A percentile compares a stretch with the other conserved stretches of the same genome.
phyloP scores from a whole-genome alignment of 2,329 filamentous ascomycete genomes.

The Colletotrichum theobromicola region DNA sequence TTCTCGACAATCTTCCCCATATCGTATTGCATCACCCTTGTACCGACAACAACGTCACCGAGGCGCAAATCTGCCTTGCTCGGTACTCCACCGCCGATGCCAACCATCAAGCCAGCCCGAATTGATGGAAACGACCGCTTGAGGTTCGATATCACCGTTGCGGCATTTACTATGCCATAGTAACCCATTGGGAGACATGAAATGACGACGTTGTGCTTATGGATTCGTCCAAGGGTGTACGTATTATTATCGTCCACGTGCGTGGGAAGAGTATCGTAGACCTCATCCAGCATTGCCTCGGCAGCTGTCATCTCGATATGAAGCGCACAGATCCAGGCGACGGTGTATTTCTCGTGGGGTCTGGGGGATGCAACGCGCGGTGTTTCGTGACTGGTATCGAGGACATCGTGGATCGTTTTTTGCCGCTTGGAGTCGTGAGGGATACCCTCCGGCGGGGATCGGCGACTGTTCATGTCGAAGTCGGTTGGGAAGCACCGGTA shows the following conservation, averaged over 20 bases:
- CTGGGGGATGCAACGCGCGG: not conserved
- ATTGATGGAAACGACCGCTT: slow-evolving; percentile 15
- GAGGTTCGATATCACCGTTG: slow-evolving; percentile 13
- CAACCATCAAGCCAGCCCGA: slow-evolving; percentile 25
- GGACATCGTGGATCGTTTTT: not conserved
- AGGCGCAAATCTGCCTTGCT: slow-evolving; percentile 16
- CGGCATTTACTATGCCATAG: not conserved
- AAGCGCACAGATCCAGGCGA: slow-evolving; percentile 27
- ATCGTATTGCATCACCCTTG: slow-evolving; percentile 24
- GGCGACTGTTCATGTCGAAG: not conserved
- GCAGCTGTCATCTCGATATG: slow-evolving; percentile 21
- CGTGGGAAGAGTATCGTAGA: not conserved
- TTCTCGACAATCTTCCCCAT: slow-evolving; percentile 18
- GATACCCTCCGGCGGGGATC: not conserved
- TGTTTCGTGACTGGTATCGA: not conserved
- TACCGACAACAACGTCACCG: slow-evolving; percentile 25
- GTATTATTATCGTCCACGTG: not conserved
- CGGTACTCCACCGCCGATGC: slow-evolving; percentile 32
- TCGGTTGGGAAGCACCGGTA: not conserved
- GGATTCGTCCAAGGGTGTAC: not conserved
- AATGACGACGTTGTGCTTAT: not conserved
- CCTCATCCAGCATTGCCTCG: slow-evolving; percentile 23
- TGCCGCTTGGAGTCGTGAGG: not conserved
- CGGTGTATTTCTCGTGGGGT: not conserved
- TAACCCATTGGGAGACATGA: not conserved